These are phyloP conservation scores for Aureobasidium sp. DNA, from an alignment of 2,329 filamentous ascomycete species.

Conservation along the genomic window DNA sequence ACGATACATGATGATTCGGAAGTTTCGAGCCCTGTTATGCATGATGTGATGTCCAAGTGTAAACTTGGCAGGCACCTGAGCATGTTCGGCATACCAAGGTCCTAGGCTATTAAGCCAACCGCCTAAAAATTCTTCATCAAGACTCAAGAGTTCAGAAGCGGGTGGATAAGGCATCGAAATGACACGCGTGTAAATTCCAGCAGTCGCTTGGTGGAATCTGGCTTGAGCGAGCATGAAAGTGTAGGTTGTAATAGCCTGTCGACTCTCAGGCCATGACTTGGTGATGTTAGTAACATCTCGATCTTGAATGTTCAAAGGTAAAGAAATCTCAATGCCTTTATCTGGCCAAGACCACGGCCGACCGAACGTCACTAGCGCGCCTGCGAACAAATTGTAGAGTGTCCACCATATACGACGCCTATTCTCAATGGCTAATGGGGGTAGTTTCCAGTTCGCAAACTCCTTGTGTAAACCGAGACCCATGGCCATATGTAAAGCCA, in stretches of 20 bases:
- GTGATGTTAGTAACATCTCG: slow-evolving; percentile 33
- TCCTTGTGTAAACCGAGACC: slow-evolving; percentile 45
- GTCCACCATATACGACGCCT: slow-evolving; percentile 32
- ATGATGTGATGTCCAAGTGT: slow-evolving; percentile 37
- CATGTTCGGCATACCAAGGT: slow-evolving; percentile 31
- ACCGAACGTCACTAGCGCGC: slow-evolving; percentile 45
- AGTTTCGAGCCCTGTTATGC: slow-evolving; percentile 39
- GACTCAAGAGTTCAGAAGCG: slow-evolving; percentile 34
- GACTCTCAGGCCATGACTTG: slow-evolving; percentile 17
- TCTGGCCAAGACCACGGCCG: slow-evolving; percentile 42
- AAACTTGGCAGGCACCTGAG: slow-evolving; percentile 31
- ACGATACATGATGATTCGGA: slow-evolving; percentile 44
- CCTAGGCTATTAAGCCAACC: slow-evolving; percentile 35
- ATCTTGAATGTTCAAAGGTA: slow-evolving; percentile 42
- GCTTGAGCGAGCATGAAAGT: slow-evolving; percentile 40
- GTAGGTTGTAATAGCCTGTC: slow-evolving; percentile 34
- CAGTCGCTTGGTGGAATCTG: slow-evolving; percentile 39
- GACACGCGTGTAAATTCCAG: slow-evolving; percentile 39
- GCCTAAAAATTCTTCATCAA: slow-evolving; percentile 36
- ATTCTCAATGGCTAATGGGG: slow-evolving; percentile 32
- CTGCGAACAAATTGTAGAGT: slow-evolving; percentile 41
- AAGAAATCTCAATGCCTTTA: slow-evolving; percentile 36
- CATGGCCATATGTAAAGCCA: slow-evolving; percentile 45
- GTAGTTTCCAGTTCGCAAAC: slow-evolving; percentile 42
- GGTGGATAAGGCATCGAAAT: slow-evolving; percentile 40